These are phyloP conservation scores for Cystobasidium slooffiae DNA, from an alignment of 1,284 basidiomycete genomes.

Conservation along the genomic window DNA sequence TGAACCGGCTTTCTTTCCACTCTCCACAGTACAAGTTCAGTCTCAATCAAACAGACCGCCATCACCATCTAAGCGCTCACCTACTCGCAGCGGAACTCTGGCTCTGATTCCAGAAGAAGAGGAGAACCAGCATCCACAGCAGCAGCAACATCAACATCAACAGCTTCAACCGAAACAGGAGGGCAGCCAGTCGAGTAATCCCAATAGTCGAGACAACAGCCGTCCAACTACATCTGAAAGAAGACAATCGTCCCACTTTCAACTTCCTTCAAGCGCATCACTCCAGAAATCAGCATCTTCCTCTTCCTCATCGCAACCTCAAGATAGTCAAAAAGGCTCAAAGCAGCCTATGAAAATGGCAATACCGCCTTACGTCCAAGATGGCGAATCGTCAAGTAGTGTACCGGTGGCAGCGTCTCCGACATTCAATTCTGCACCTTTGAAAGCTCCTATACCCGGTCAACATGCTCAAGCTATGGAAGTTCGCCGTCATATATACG, in stretches of 20 bases:
- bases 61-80: constrained; percentile 38
- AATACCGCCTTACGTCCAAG: background rate
- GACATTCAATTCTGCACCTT: constrained; percentile 21
- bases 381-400: background rate
- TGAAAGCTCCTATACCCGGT: constrained; percentile 15
- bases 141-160: constrained; percentile 4
- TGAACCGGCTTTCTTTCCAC: background rate
- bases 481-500: constrained; percentile 30
- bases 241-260: too few species aligned
- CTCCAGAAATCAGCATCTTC: background rate
- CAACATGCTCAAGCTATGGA: constrained; percentile 33
- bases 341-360: constrained; percentile 1
- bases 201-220: background rate
- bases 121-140: constrained; percentile 18
- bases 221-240: too few species aligned
- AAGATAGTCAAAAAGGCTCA: background rate
- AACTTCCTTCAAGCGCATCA: too few species aligned
- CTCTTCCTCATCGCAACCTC: background rate
- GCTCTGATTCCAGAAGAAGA: constrained; percentile 41
- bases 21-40: constrained; percentile 7
- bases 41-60: constrained; percentile 1
- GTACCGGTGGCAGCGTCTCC: constrained; percentile 3
- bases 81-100: constrained; percentile 15
- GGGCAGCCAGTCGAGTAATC: background rate
- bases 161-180: background rate